Percentiles rank a stretch among this genome's conserved stretches.
Conservation (phyloP, 495 filamentous ascomycete species). For the Aspergillus olivimuriae region DNA sequence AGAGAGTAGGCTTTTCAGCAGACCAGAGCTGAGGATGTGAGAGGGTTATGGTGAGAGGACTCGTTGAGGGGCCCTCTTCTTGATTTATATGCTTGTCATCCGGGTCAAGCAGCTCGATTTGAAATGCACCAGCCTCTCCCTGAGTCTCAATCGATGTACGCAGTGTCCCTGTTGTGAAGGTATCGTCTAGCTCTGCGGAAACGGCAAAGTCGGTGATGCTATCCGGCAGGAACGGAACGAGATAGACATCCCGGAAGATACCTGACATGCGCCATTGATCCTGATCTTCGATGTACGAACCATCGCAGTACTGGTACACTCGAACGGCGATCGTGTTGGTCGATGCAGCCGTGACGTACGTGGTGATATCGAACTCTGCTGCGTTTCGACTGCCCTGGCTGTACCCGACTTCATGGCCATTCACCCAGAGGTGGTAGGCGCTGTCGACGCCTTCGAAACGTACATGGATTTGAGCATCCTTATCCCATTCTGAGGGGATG, state of each 20-base stretch:
- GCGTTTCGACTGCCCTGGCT: slow-evolving; percentile 10
- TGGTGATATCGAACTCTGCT: slow-evolving; percentile 9
- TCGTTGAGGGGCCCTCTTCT: not conserved
- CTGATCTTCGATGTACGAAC: slow-evolving; percentile 11
- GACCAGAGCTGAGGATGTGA: slow-evolving; percentile 1
- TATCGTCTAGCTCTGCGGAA: not conserved
- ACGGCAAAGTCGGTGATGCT: not conserved
- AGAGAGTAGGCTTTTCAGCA: not conserved
- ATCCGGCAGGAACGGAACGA: not conserved
- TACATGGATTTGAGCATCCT: slow-evolving; percentile 8
- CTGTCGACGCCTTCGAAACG: slow-evolving; percentile 15
- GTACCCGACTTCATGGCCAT: slow-evolving; percentile 11
- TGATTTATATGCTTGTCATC: not conserved
- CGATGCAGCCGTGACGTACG: slow-evolving; percentile 36
- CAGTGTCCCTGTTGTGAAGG: not conserved
- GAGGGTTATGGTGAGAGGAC: not conserved
- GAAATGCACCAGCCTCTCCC: not conserved
- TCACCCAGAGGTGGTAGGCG: slow-evolving; percentile 13
- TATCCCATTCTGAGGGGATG: slow-evolving; percentile 27
- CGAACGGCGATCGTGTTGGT: slow-evolving; percentile 2
- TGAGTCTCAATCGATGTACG: not conserved
- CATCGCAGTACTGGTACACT: slow-evolving; percentile 11
- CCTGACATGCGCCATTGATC: slow-evolving; percentile 10
- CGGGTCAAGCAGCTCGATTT: not conserved
- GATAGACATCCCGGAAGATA: slow-evolving; percentile 4